These are phyloP conservation scores for Phaseolus lunatus DNA, from an alignment of 306 rosid genomes.

Conservation along the genomic window DNA sequence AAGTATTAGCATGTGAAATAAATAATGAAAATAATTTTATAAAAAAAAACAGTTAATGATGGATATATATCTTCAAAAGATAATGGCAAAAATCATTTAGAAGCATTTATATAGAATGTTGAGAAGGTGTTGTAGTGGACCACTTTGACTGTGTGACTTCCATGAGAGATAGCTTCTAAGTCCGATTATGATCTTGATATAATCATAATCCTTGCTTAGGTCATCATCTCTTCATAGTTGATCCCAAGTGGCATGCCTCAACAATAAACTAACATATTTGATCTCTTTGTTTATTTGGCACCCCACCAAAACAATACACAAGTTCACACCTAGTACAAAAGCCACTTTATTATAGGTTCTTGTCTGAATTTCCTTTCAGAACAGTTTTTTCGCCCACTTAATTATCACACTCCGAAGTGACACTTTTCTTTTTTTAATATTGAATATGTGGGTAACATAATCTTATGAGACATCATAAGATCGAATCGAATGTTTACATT, in stretches of 20 bases:
- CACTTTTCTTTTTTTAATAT: neutral
- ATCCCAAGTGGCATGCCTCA: conserved; percentile 23
- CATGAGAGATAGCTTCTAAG: neutral
- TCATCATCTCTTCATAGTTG: neutral
- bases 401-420: conserved; percentile 23
- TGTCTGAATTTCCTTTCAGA: neutral
- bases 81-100: neutral
- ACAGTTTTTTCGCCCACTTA: neutral
- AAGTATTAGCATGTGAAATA: too few relatives aligned
- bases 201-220: conserved; percentile 20
- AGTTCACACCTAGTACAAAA: neutral
- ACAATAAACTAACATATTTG: neutral
- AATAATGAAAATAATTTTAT: too few relatives aligned
- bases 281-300: conserved; percentile 17
- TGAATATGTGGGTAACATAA: neutral
- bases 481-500: conserved; percentile 13
- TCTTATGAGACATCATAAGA: conserved; percentile 4
- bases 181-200: conserved; percentile 30
- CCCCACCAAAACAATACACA: conserved; percentile 2
- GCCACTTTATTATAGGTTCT: too few relatives aligned
- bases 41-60: neutral
- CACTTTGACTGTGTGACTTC: conserved; percentile 23
- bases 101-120: neutral
- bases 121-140: conserved; percentile 34
- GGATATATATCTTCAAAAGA: neutral